Evolutionary conservation across 768 basidiomycete species (phyloP), one percentile per base, ranked within the genome.

Genomic region (Lactarius akahatsu): DNA sequence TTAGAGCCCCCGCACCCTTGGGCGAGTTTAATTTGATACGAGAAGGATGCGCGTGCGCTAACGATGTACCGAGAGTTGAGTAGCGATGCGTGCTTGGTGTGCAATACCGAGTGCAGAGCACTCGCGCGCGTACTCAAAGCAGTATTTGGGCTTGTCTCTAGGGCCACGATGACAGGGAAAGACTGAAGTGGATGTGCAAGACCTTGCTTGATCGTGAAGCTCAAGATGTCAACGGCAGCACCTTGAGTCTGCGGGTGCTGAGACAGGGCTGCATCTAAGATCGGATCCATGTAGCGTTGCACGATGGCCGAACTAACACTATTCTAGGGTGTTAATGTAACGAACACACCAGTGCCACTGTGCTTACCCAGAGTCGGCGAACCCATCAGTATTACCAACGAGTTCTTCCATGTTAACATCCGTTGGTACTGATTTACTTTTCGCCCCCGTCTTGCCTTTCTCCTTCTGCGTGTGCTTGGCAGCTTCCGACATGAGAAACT

Each of bases 141-240:
- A 0, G 77, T 66, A 43, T 81, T 81, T 10, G 89, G 80, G 71
- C 89, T 90, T 0, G 96, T 97, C 77, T 98, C 96, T n/a, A 98
- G 82, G 7, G 95, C 92, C 10, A 98, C 85, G 63, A 98, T 89
- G 30, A 94, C 85, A 0, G 96, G 95, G 75, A 97, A 89, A 40
- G 93, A 96, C 89, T 93, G 91, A 7, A 99, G 82, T 0, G 97
- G 97, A 77, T 98, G 96, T 6, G 94, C 93, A 60, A 98, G 81
- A 3, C 97, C 97, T 76, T 98, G 96, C 73, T 90, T 94, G 69
- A 98, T 87, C 0, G 95, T 96, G 72, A 97, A 96, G 38, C 85
- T 90, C 62, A 99, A 77, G 54, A 98, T 90, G 69, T 98, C 96
- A 60, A 98, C 84, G 8, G 96, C 96, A 26, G 89, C 83, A 23